phyloP scores from a whole-genome alignment of 1,139 yeast species.

The Scheffersomyces illinoinensis region DNA sequence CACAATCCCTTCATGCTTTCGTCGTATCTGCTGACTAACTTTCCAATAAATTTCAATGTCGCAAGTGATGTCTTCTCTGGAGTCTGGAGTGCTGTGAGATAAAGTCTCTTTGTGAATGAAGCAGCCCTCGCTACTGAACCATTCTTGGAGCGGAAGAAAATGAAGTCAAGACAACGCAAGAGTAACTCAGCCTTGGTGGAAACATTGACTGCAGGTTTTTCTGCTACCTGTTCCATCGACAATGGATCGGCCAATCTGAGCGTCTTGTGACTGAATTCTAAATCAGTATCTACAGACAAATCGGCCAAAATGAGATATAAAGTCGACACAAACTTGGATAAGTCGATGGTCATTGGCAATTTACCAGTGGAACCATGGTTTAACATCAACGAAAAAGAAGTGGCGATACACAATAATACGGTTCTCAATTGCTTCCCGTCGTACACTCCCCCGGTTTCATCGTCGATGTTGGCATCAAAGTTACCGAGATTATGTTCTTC shows the following conservation, averaged over 20 bases:
- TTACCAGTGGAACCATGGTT: constrained; percentile 64
- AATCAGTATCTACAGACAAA: constrained; percentile 74
- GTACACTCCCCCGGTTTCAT: constrained; percentile 31
- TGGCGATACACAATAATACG: constrained; percentile 76
- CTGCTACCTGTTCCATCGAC: constrained; percentile 30
- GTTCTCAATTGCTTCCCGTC: constrained; percentile 56
- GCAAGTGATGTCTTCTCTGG: constrained; percentile 91
- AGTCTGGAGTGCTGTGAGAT: constrained; percentile 64
- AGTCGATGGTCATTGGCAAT: constrained; percentile 61
- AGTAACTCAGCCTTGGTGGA: constrained; percentile 87
- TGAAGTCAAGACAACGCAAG: constrained; percentile 72
- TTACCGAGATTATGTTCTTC: constrained; percentile 29
- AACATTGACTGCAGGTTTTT: constrained; percentile 75
- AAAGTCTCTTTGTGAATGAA: constrained; percentile 81
- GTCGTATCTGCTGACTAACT: constrained; percentile 64
- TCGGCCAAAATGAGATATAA: constrained; percentile 67
- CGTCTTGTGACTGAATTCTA: constrained; percentile 82
- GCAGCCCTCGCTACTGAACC: constrained; percentile 74
- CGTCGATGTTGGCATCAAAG: constrained; percentile 17
- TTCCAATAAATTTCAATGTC: constrained; percentile 71
- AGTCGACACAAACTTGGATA: constrained; percentile 72
- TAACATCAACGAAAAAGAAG: constrained; percentile 80
- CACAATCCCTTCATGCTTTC: constrained; percentile 73
- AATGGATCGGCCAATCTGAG: constrained; percentile 79
- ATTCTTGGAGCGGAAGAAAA: constrained; percentile 76